A percentile compares a stretch with the other conserved stretches of the same genome.
These are phyloP conservation scores for Millerozyma miso DNA, from an alignment of 805 yeast genomes.

Conservation along the genomic window DNA sequence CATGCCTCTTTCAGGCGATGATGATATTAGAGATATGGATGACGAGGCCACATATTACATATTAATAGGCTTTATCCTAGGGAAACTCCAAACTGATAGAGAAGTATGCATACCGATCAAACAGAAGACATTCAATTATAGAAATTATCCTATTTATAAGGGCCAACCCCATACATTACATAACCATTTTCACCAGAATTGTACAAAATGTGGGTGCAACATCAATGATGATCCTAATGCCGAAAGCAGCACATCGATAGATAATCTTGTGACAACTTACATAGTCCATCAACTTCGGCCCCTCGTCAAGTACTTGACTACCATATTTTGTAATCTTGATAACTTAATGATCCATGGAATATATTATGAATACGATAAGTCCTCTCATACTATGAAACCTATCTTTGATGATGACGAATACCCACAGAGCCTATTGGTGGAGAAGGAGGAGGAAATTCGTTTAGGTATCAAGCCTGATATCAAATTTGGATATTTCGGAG, in stretches of 20 bases:
- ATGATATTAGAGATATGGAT: slow-evolving; percentile 13
- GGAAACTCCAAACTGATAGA: slow-evolving; percentile 32
- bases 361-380: slow-evolving; percentile 18
- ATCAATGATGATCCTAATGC: slow-evolving; percentile 23
- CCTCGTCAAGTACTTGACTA: slow-evolving; percentile 21
- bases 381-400: slow-evolving; percentile 14
- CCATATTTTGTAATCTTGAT: slow-evolving; percentile 21
- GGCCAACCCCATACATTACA: slow-evolving; percentile 35
- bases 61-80: slow-evolving; percentile 29
- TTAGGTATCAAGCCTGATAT: slow-evolving; percentile 8
- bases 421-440: slow-evolving; percentile 18
- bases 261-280: slow-evolving; percentile 30
- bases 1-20: slow-evolving; percentile 17
- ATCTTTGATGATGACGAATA: slow-evolving; percentile 25
- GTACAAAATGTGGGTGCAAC: slow-evolving; percentile 18
- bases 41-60: slow-evolving; percentile 26
- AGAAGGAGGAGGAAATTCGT: slow-evolving; percentile 6
- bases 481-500: slow-evolving; percentile 17
- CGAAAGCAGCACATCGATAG: slow-evolving; percentile 18
- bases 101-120: slow-evolving; percentile 34
- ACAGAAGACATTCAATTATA: slow-evolving; percentile 18
- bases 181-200: slow-evolving; percentile 21
- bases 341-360: slow-evolving; percentile 33
- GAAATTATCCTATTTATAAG: slow-evolving; percentile 28
- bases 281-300: slow-evolving; percentile 33